Conservation (phyloP, 164 flowering plant species). For the Magnolia sinica region DNA sequence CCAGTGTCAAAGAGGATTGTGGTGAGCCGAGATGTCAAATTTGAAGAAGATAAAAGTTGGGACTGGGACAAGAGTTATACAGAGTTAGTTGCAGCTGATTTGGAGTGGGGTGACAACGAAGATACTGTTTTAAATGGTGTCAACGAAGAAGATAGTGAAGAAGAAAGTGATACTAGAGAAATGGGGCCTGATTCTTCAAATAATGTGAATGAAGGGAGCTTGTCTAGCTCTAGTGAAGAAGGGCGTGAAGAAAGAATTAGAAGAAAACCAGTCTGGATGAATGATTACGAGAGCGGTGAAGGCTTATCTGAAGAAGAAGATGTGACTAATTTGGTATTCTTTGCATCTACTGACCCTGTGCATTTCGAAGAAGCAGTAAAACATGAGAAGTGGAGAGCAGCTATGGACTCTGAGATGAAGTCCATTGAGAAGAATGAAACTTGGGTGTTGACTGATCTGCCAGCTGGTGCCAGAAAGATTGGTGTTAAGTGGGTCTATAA, state of each 20-base stretch:
- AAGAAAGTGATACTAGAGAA: background rate
- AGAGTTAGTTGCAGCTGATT: too few relatives aligned
- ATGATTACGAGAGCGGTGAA: background rate
- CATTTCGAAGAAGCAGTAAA: background rate
- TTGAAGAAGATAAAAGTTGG: background rate
- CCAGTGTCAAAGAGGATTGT: constrained; percentile 3
- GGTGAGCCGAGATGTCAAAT: background rate
- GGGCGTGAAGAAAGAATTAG: background rate
- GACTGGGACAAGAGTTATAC: background rate
- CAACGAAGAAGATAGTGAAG: background rate
- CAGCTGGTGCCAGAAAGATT: background rate
- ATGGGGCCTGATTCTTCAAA: background rate
- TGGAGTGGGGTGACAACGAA: background rate
- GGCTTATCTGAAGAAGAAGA: background rate
- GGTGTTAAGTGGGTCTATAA: constrained; percentile 4
- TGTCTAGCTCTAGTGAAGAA: too few relatives aligned
- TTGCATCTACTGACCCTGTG: background rate
- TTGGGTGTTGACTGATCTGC: background rate
- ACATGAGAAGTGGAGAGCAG: background rate
- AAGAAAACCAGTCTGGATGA: background rate
- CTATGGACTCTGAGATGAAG: background rate
- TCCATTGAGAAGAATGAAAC: background rate
- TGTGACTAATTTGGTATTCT: background rate
- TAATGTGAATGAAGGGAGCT: background rate
- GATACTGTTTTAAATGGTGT: background rate